Evolutionary conservation across 129 eudicot species (phyloP), one percentile per base, ranked within the genome.

Genomic region (Lonicera japonica): DNA sequence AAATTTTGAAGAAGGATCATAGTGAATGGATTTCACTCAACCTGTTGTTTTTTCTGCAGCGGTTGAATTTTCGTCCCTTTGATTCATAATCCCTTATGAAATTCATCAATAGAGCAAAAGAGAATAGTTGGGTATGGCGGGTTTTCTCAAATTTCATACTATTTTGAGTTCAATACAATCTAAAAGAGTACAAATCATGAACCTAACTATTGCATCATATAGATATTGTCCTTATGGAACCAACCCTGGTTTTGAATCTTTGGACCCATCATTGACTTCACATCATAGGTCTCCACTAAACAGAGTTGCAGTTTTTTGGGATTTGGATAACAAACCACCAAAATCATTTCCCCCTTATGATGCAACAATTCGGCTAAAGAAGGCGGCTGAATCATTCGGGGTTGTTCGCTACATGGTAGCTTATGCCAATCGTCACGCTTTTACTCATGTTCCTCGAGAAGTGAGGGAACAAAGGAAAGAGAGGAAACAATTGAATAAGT

Each of bases 301-400:
- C 63, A 81, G 71, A 47, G 89, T 86, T 15, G 96, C 84, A 0
- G 73, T 92, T 61, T 92, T 92, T 66, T 87, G 91, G 96, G 96
- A 92, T 72, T 69, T 92, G 24, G 96, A 78, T 39, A 85, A 92
- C 82, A 87, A 91, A 67, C 91, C 91, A 23, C 96, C 95, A 24
- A 85, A 65, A 38, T 75, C 83, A 73, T 66, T 71, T 46, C 73
- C 95, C 8, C 85, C 88, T 13, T 82, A 60, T 59, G 98, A 91
- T 55, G 95, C 95, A 38, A 88, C 95, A 15, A 52, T 76, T 58
- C 54, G 79, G 84, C 70, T 91, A 54, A 87, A 73, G 68, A 82
- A 73, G 46, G 86, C 91, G 0, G 83, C 86, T 18, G 70, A 67
- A 39, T 50, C 71, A 20, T 84, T 92, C 53, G 96, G 96, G 18